Evolutionary conservation across 2,329 filamentous ascomycete species (phyloP), one percentile per base, ranked within the genome.

Genomic region (Epichloe coenophiala): DNA sequence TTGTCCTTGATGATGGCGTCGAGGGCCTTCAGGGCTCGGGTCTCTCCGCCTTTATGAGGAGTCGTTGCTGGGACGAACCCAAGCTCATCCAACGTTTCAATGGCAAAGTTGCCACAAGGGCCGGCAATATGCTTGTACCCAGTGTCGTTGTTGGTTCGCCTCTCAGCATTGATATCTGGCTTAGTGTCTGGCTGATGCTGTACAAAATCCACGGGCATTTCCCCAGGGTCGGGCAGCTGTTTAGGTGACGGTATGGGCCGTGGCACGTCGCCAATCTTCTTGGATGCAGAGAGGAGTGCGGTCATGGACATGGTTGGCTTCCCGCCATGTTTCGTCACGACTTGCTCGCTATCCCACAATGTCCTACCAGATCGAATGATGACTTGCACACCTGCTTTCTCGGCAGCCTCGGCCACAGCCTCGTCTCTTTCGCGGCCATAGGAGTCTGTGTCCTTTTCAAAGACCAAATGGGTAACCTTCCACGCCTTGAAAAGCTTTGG

Each of bases 371-470:
- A 73, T 47, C 70, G 74, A 11, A 76, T 66, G n/a, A 89, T 69
- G 19, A 89, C 81, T 58, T 84, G 62, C 1, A 89, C 81, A 1
- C 84, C 84, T 0, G 81, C 80, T 44, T 78, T 67, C 56, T 75
- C 68, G 4, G 84, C 84, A n/a, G 81, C 65, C 15, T 72, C 64
- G 36, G 73, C 65, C 11, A 90, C 74, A 17, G 69, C 66, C 1
- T 70, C 71, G 63, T 90, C 86, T 47, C 86, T 68, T 40, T 80
- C 74, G 15, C 77, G 72, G 4, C 72, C 84, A 65, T 89, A 89
- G 0, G 81, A 72, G 68, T 90, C 86, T 0, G 84, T 87, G 58
- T 89, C 86, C 59, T 83, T 85, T 62, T 90, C 86, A 58, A 88
- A 89, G 0, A 88, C 84, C 5, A 89, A 66, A 65, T 89, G 85